Evolutionary conservation across 345 rosid genomes (phyloP).

Genomic region (Punica granatum): DNA sequence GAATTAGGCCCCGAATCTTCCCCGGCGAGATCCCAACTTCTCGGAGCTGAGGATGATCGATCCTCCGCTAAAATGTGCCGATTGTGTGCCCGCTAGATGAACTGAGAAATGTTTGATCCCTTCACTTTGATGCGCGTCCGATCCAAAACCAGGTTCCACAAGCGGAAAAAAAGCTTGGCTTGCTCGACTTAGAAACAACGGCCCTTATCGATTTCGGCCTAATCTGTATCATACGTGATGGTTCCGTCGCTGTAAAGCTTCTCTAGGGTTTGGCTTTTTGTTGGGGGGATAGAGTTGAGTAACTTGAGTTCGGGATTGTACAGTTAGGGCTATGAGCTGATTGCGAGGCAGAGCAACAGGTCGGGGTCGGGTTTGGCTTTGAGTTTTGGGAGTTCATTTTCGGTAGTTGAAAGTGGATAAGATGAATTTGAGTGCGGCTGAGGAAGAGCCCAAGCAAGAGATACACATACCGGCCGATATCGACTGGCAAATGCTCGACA

Average conservation of each 20-base stretch:
- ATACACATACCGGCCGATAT: constrained; percentile 60
- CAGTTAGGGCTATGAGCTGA: constrained; percentile 4
- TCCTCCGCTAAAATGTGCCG: constrained; percentile 10
- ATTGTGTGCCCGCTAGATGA: not conserved
- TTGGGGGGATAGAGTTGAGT: not conserved
- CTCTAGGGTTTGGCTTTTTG: not conserved
- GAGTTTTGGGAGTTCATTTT: not conserved
- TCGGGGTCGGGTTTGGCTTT: not conserved
- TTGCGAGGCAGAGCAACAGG: not conserved
- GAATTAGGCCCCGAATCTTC: constrained; percentile 1
- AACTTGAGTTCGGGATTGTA: not conserved
- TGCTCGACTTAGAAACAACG: not conserved
- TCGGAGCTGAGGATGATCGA: constrained; percentile 11
- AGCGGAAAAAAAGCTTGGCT: constrained; percentile 15
- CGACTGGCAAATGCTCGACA: constrained; percentile 90
- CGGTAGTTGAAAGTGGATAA: constrained; percentile 26
- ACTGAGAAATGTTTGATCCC: constrained; percentile 19
- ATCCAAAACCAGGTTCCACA: constrained; percentile 23
- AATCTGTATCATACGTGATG: not conserved
- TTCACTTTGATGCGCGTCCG: constrained; percentile 12
- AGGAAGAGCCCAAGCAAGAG: constrained; percentile 40
- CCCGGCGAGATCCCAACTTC: constrained; percentile 11
- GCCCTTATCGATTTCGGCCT: not conserved
- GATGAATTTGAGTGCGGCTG: constrained; percentile 56
- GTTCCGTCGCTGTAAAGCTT: not conserved